phyloP scores from a whole-genome alignment of 2,329 filamentous ascomycete genomes.

The Cladobotryum mycophilum region DNA sequence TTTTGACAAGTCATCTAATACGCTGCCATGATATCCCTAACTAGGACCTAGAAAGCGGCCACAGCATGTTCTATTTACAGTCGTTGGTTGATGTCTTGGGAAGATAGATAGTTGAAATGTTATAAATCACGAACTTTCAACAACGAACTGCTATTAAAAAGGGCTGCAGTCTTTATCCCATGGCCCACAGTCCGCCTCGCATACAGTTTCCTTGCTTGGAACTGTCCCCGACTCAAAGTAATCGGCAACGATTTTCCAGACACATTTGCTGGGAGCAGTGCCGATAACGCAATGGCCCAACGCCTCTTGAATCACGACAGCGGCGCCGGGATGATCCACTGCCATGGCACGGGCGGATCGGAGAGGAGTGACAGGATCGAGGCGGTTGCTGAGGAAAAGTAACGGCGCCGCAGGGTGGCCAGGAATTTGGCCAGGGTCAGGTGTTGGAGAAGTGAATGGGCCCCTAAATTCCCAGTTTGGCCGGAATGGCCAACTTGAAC shows the following conservation, averaged over 20 bases:
- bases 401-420: neutral
- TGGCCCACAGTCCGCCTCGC: conserved; percentile 1
- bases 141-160: too few species aligned
- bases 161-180: conserved; percentile 1
- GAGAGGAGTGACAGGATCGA: conserved; percentile 1
- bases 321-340: neutral
- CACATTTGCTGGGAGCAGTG: neutral
- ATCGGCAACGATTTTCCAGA: neutral
- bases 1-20: too few species aligned
- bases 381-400: neutral
- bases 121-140: too few species aligned
- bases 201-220: neutral
- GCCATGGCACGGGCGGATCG: neutral
- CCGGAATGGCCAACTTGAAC: neutral
- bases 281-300: conserved; percentile 1
- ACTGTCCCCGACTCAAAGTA: neutral
- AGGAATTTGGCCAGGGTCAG: too few species aligned
- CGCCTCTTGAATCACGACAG: conserved; percentile 1
- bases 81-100: too few species aligned
- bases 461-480: conserved; percentile 1
- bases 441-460: neutral
- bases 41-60: too few species aligned
- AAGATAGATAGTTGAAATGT: too few species aligned
- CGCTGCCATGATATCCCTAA: too few species aligned
- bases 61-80: too few species aligned